Evolutionary conservation across 345 rosid species (phyloP).

Genomic region (Erysimum cheiranthoides): DNA sequence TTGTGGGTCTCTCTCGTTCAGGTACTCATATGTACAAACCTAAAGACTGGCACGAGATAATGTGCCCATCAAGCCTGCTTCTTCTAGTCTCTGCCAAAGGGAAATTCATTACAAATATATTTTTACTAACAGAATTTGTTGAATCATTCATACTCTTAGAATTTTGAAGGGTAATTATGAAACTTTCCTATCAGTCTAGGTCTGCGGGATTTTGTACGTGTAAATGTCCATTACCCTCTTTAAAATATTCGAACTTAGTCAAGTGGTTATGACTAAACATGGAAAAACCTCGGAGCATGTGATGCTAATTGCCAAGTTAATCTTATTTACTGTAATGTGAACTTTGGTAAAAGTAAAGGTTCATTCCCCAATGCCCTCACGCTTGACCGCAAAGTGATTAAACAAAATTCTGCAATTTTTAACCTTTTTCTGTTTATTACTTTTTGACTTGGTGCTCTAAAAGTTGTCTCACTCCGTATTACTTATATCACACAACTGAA

Average conservation of each 20-base stretch:
- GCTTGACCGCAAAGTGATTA: constrained; percentile 40
- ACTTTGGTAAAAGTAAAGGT: constrained; percentile 34
- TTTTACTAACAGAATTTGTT: no score
- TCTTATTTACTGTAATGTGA: constrained; percentile 31
- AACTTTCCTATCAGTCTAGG: background rate
- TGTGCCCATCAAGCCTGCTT: constrained; percentile 38
- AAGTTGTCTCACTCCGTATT: constrained; percentile 17
- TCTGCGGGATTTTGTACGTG: background rate
- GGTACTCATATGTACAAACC: constrained; percentile 37
- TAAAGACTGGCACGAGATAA: constrained; percentile 37
- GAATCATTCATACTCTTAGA: no score
- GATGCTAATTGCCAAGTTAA: constrained; percentile 12
- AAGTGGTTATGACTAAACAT: constrained; percentile 11
- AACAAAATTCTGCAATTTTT: constrained; percentile 17
- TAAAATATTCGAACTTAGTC: background rate
- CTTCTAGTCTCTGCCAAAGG: background rate
- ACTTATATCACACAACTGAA: constrained; percentile 15
- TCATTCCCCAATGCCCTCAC: constrained; percentile 45
- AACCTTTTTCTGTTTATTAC: constrained; percentile 27
- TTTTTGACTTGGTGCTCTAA: constrained; percentile 41
- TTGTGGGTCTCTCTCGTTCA: constrained; percentile 46
- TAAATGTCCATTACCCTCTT: background rate
- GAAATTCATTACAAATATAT: no score
- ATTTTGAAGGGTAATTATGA: no score
- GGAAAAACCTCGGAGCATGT: constrained; percentile 26